Conservation (phyloP, 1,284 basidiomycete genomes). For the Boletus smithii region DNA sequence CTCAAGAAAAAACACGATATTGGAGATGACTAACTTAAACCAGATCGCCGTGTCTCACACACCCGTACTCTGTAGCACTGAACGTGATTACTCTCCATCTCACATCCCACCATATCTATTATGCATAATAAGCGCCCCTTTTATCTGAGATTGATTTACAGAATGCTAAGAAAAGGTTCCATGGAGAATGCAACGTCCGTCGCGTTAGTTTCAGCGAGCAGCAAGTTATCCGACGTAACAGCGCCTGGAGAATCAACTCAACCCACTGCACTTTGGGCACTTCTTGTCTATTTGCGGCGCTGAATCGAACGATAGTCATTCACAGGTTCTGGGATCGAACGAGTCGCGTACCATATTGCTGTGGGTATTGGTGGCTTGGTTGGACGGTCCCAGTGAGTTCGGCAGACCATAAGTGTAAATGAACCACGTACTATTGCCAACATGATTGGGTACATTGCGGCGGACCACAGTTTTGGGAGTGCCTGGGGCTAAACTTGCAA, state of each 20-base stretch:
- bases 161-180: conserved; percentile 5
- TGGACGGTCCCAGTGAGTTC: conserved; percentile 14
- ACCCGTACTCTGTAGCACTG: conserved; percentile 6
- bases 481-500: conserved; percentile 65
- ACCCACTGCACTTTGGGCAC: conserved; percentile 28
- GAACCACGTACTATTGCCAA: conserved; percentile 65
- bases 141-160: conserved; percentile 13
- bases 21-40: conserved; percentile 54
- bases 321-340: conserved; percentile 46
- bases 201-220: conserved; percentile 2
- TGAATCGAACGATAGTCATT: conserved; percentile 40
- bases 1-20: conserved; percentile 87
- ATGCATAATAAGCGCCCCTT: conserved; percentile 11
- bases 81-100: conserved; percentile 3
- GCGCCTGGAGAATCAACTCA: conserved; percentile 14
- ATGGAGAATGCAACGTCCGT: conserved; percentile 13
- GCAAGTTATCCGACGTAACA: conserved; percentile 3
- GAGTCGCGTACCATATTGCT: conserved; percentile 53
- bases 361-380: conserved; percentile 59
- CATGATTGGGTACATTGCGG: conserved; percentile 55
- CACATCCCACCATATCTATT: conserved; percentile 2
- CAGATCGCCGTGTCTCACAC: not conserved
- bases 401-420: not conserved
- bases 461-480: conserved; percentile 49
- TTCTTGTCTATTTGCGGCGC: conserved; percentile 34